Base-by-base conservation (phyloP, 139 green algal species). In the Coccomyxa sp. region DNA sequence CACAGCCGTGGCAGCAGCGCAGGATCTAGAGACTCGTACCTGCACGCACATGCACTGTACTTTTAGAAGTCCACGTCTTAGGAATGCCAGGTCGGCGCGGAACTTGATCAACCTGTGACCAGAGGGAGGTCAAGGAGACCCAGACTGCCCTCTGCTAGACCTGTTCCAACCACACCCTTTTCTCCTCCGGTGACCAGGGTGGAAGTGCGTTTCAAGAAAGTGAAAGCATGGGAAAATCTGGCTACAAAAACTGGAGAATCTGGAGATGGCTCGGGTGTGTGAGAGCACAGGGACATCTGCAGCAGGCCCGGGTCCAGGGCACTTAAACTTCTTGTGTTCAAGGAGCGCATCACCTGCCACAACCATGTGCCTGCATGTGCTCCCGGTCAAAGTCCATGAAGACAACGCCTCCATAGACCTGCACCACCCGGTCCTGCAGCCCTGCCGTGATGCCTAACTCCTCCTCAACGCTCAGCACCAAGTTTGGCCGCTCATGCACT, bases 401-500 rank as follows among this genome's bases (percentile, higher is more conserved):
- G 58, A 98, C 88, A 28, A 94, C 57, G 0, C 95, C 95, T 57
- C 94, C 95, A 81, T 98, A 97, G 79, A 96, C 91, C 93, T 96
- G 89, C 25, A 77, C 90, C 11, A 98, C 95, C 16, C 95, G 80
- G 87, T 98, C 95, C 88, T 97, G 93, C 84, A 98, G 86, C 15
- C 95, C 95, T 25, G 95, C 95, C 7, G 90, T 91, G 60, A 98
- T 98, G 75, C 94, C 95, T 32, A 98, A 84, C 83, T 94, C 89
- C 79, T 88, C 77, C 85, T 98, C 95, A 23, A 91, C 94, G 16
- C 58, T 76, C 78, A 98, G 88, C 10, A 96, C 88, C 57, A 98
- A 88, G 23, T 60, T 79, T 0, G 95, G 96, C 32, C 87, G 87
- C 13, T 89, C 84, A 10, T 80, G 76, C 60, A 87, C 0, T 15